Evolutionary conservation across 306 rosid species (phyloP).

Genomic region (Casuarina equisetifolia): DNA sequence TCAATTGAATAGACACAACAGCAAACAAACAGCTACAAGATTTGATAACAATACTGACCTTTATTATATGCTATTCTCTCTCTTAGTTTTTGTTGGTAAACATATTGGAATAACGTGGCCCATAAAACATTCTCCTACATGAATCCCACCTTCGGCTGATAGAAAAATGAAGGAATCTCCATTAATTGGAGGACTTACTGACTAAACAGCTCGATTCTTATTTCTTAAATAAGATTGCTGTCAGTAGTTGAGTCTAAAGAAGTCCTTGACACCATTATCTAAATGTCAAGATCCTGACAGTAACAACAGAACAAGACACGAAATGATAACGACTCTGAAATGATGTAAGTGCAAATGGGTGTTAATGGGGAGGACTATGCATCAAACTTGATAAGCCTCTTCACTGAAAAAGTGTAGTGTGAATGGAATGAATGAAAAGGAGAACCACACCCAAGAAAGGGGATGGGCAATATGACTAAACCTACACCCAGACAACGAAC

Average conservation of each 20-base stretch:
- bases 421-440: too few relatives aligned
- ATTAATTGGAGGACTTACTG: conserved; percentile 4
- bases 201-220: neutral
- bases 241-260: neutral
- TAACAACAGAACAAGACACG: neutral
- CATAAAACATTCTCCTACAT: neutral
- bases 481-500: too few relatives aligned
- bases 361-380: too few relatives aligned
- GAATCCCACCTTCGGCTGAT: neutral
- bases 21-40: neutral
- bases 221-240: neutral
- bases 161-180: neutral
- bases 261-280: neutral
- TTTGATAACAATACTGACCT: neutral
- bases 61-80: too few relatives aligned
- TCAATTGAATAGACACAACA: neutral
- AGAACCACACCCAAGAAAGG: too few relatives aligned
- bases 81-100: neutral
- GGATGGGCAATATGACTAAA: too few relatives aligned
- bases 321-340: neutral
- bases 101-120: neutral
- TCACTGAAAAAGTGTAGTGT: too few relatives aligned
- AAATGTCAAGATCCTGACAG: neutral
- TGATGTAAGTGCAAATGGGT: too few relatives aligned
- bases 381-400: too few relatives aligned